phyloP scores from a whole-genome alignment of 1,284 basidiomycete genomes.

The Clitocybe nebularis region DNA sequence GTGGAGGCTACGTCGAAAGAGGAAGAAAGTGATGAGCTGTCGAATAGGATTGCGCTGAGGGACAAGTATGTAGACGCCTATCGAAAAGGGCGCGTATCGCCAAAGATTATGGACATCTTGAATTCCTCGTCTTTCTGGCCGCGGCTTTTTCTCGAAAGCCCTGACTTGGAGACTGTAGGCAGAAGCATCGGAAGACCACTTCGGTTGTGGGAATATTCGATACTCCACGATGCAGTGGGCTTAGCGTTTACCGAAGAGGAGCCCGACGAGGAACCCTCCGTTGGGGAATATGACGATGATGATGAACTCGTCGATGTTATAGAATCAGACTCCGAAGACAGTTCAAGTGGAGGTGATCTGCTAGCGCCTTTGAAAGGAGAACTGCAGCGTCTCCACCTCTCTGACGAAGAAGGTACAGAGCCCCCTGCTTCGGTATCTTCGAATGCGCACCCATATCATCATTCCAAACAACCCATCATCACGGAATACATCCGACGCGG shows the following conservation, averaged over 20 bases:
- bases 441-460: conserved; percentile 28
- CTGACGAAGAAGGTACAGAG: conserved; percentile 26
- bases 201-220: conserved; percentile 63
- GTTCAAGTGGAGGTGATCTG: conserved; percentile 35
- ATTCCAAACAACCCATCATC: conserved; percentile 36
- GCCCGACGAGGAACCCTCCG: conserved; percentile 18
- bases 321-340: conserved; percentile 40
- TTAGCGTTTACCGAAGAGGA: conserved; percentile 33
- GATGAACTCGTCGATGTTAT: conserved; percentile 59
- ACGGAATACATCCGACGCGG: conserved; percentile 74
- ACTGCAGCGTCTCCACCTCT: conserved; percentile 50
- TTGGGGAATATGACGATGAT: conserved; percentile 47
- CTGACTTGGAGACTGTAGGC: conserved; percentile 63
- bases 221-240: conserved; percentile 65
- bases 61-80: conserved; percentile 59
- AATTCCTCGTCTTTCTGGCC: conserved; percentile 67
- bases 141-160: conserved; percentile 69
- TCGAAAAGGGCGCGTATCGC: conserved; percentile 52
- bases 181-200: conserved; percentile 59
- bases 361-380: conserved; percentile 69
- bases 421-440: conserved; percentile 30
- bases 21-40: conserved; percentile 26
- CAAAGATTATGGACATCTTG: conserved; percentile 55
- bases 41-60: conserved; percentile 32
- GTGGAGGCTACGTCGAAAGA: conserved; percentile 26